These are phyloP conservation scores for Asterionellopsis glacialis DNA, from an alignment of 108 stramenopile species.

Conservation along the genomic window DNA sequence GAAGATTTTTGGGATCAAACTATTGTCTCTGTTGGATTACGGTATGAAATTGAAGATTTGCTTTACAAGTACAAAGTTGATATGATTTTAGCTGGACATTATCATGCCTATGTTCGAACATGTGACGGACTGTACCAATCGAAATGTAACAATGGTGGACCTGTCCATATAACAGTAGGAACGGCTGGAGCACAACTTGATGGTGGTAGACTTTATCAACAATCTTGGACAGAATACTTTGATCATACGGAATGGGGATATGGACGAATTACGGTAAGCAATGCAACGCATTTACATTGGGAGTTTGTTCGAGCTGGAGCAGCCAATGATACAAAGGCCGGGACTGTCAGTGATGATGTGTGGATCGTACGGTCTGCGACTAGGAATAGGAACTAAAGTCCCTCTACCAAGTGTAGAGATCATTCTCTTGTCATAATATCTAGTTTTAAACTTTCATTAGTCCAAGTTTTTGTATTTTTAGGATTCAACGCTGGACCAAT, in stretches of 20 bases:
- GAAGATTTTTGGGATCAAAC: constrained; percentile 23
- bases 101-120: constrained; percentile 66
- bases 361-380: constrained; percentile 14
- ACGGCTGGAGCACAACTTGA: constrained; percentile 25
- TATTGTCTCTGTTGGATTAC: constrained; percentile 42
- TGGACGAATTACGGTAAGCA: constrained; percentile 45
- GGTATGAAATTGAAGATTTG: constrained; percentile 66
- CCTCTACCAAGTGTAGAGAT: too few species aligned
- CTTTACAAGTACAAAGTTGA: constrained; percentile 61
- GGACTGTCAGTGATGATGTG: constrained; percentile 29
- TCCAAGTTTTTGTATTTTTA: too few species aligned
- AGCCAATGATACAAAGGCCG: constrained; percentile 12
- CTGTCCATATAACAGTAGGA: constrained; percentile 62
- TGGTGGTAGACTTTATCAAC: constrained; percentile 12
- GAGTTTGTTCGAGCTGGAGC: constrained; percentile 36
- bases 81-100: constrained; percentile 68
- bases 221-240: constrained; percentile 37
- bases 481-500: too few species aligned
- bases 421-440: too few species aligned
- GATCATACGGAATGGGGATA: constrained; percentile 33
- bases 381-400: too few species aligned
- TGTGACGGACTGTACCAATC: constrained; percentile 57
- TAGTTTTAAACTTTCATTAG: too few species aligned
- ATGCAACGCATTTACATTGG: constrained; percentile 38
- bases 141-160: constrained; percentile 48